Evolutionary conservation across 495 filamentous ascomycete genomes (phyloP), one percentile per base, ranked within the genome.

Genomic region (Penicillium flavigenum): DNA sequence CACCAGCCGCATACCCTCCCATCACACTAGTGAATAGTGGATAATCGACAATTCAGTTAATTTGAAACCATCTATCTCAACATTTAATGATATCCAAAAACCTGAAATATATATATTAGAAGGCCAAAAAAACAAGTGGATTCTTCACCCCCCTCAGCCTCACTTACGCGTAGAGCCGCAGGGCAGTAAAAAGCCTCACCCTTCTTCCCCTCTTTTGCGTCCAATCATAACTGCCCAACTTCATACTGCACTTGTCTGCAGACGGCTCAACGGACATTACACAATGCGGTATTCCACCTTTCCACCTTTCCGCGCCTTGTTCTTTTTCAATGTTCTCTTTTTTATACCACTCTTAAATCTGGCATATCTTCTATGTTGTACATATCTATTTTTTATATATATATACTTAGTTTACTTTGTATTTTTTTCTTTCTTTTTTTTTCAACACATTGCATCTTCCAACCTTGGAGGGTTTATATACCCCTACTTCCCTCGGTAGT

Each of bases 91-190:
- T 39, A 39, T 39, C 20, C 4, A 4, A n/a, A 26, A 47, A 27
- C 24, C 12, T 11, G 44, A 47, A 29, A 29, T 19, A 19, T 42
- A 19, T 34, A 19, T 19, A 42, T 19, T 6, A 42, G 24, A 12
- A n/a, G 2, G 10, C 3, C 22, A 24, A 16, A 29, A n/a, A 29
- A 29, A 29, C 26, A 41, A 52, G 41, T 57, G 61, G 53, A 39
- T 61, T 54, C 53, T 62, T 60, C 51, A 36, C 17, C 14, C 22
- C 7, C 19, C 49, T 66, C 60, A 69, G 66, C 66, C 63, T 69
- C 66, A 69, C 59, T 62, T 58, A 45, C 50, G 45, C 56, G 50
- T 60, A 62, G 66, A 69, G 66, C 66, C 66, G 66, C 66, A 66
- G 61, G 54, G 58, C 59, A 41, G 50, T n/a, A 51, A 36, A 38